Base-by-base conservation (phyloP, 164 flowering plant genomes). In the Akebia trifoliata region DNA sequence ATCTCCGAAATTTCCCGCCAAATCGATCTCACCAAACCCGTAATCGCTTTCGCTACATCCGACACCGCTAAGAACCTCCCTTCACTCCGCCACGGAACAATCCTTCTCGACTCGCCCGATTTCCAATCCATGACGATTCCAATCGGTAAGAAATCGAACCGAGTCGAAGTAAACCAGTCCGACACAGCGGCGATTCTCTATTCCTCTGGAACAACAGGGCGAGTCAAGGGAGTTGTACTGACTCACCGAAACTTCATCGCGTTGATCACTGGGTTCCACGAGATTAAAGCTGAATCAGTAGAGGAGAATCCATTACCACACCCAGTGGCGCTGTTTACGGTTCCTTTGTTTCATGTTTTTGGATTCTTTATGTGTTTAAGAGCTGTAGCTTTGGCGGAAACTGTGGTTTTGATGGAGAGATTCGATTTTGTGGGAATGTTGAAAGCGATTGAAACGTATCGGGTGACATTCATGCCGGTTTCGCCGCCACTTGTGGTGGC, bases 201-300 rank as follows among this genome's bases (percentile, higher is more conserved):
- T 76, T 92, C 98, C 2, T 91, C 90, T 0, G 91, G 96, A 14
- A 91, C 97, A 0, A 92, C 98, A 0, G 97, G 97, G 7, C 59
- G 61, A 28, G 78, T 85, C 25, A 92, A 92, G 60, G 98, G 95
- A 0, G 94, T 82, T 4, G 21, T 69, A 49, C 20, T 82, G 65
- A 76, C 81, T 54, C 97, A 92, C 72, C 80, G 82, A 56, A 92
- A 85, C 66, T 20, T 86, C 18, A 81, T 83, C n/a, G 78, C 87
- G 0, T 15, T 83, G 21, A 50, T 74, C 15, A 77, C 71, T 0
- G 81, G 81, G 0, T 29, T 51, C 7, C 44, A 49, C 32, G 48
- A 54, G 2, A 18, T 49, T 5, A 3, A 56, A 22, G 18, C 14
- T 50, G 18, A 32, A 28, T 2, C 7, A 8, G 11, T 12, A 51